Base-by-base conservation (phyloP, 2,329 filamentous ascomycete genomes). In the Ophiostoma piceae region DNA sequence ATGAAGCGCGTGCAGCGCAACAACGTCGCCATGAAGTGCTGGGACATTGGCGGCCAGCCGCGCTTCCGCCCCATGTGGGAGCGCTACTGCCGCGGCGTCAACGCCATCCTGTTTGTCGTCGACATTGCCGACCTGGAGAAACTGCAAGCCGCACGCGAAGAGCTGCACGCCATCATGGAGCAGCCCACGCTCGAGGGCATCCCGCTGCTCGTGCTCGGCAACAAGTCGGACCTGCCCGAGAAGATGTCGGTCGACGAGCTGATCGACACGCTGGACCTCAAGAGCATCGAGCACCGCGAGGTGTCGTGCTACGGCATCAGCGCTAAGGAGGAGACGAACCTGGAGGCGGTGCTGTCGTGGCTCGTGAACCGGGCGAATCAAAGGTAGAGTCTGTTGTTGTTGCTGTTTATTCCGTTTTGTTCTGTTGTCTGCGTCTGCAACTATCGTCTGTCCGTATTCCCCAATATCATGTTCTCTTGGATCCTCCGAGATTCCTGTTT, bases 1-100 rank as follows among this genome's bases (percentile, higher is more conserved):
- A 97, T 97, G 89, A 98, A 98, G 85, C 90, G 91, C 75, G 93
- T 99, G 76, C 94, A 97, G 82, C 94, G 95, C 78, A 95, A 95
- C 75, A 94, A 98, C 87, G 95, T 99, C 79, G 96, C 95, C 76
- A 85, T 99, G 77, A 98, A 98, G 82, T 99, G 95, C 81, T 99
- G 95, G 95, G 95, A 99, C 82, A 88, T 99, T 74, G 95, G 95
- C 75, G 95, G 95, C 69, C 95, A 99, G 82, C 94, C 95, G 75
- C 88, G 94, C 74, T 99, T 98, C 83, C 91, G 95, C 77, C 92
- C 92, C 75, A 99, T 99, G 95, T 99, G 95, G 95, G 95, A 99
- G 84, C 87, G 95, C 77, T 99, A 99, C 80, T 98, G 95, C 81
- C 92, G 94, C 73, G 95, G 93, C 68, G 95, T 98, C 75, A 97